Evolutionary conservation across 768 basidiomycete species (phyloP).

Genomic region (Leccinum sublutescens): DNA sequence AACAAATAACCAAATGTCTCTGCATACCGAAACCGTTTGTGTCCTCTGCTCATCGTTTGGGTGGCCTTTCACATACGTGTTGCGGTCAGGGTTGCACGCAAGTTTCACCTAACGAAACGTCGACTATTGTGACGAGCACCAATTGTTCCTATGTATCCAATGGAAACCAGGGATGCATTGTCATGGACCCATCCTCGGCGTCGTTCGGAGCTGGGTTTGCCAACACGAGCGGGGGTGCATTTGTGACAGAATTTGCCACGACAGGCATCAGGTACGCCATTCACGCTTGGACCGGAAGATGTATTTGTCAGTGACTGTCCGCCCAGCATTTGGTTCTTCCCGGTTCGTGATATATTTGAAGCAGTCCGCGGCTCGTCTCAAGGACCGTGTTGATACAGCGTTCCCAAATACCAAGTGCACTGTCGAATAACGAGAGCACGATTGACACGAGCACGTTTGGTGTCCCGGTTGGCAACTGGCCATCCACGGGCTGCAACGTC

Average conservation of each 20-base stretch:
- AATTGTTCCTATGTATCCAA: slow-evolving; percentile 59
- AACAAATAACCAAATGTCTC: slow-evolving; percentile 64
- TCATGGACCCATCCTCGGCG: slow-evolving; percentile 48
- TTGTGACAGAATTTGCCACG: slow-evolving; percentile 68
- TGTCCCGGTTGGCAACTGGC: slow-evolving; percentile 69
- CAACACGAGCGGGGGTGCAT: slow-evolving; percentile 66
- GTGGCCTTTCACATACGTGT: background rate
- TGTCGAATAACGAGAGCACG: slow-evolving; percentile 49
- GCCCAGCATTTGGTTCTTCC: slow-evolving; percentile 33
- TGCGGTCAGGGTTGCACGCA: slow-evolving; percentile 49
- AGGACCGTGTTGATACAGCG: slow-evolving; percentile 18
- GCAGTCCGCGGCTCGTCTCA: background rate
- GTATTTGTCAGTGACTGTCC: background rate
- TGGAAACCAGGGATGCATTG: slow-evolving; percentile 63
- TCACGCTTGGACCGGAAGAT: background rate
- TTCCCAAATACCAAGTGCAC: slow-evolving; percentile 43
- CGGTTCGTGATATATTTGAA: slow-evolving; percentile 14
- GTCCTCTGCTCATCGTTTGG: background rate
- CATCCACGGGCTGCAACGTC: slow-evolving; percentile 52
- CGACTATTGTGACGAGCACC: slow-evolving; percentile 52
- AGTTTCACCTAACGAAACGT: slow-evolving; percentile 46
- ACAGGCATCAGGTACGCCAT: slow-evolving; percentile 59
- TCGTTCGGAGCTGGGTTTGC: slow-evolving; percentile 72
- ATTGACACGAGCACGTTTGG: slow-evolving; percentile 59
- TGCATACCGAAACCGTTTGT: slow-evolving; percentile 62